Evolutionary conservation across 768 basidiomycete species (phyloP).

Genomic region (Paxillus ammoniavirescens): DNA sequence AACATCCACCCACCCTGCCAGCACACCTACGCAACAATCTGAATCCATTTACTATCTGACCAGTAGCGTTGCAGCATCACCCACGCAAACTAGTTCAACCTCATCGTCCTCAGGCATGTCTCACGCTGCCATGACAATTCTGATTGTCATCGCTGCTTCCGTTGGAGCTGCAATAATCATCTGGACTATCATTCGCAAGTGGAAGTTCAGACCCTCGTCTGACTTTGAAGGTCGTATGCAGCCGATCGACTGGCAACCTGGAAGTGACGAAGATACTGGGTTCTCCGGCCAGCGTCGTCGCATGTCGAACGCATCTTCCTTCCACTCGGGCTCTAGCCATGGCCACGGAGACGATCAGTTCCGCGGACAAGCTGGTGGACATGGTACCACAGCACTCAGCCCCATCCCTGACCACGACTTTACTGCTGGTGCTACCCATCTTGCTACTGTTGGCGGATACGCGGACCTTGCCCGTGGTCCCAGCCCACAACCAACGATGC

Average conservation of each 20-base stretch:
- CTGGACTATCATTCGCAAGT: conserved; percentile 92
- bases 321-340: conserved; percentile 51
- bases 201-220: conserved; percentile 81
- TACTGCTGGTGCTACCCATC: conserved; percentile 54
- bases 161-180: conserved; percentile 68
- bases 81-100: conserved; percentile 21
- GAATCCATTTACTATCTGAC: conserved; percentile 52
- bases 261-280: conserved; percentile 42
- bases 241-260: conserved; percentile 88
- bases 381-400: conserved; percentile 31
- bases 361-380: conserved; percentile 33
- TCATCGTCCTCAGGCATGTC: conserved; percentile 38
- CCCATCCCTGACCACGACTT: conserved; percentile 75
- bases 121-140: conserved; percentile 48
- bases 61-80: conserved; percentile 12
- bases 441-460: conserved; percentile 75
- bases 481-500: conserved; percentile 61
- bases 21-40: conserved; percentile 38
- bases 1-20: conserved; percentile 8
- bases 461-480: conserved; percentile 78
- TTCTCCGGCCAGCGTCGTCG: conserved; percentile 48
- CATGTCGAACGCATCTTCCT: conserved; percentile 64
- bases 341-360: conserved; percentile 34
- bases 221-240: conserved; percentile 82
- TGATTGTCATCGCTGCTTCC: conserved; percentile 69